These are phyloP conservation scores for Neopestalotiopsis sp. DNA, from an alignment of 2,329 filamentous ascomycete genomes.

Conservation along the genomic window DNA sequence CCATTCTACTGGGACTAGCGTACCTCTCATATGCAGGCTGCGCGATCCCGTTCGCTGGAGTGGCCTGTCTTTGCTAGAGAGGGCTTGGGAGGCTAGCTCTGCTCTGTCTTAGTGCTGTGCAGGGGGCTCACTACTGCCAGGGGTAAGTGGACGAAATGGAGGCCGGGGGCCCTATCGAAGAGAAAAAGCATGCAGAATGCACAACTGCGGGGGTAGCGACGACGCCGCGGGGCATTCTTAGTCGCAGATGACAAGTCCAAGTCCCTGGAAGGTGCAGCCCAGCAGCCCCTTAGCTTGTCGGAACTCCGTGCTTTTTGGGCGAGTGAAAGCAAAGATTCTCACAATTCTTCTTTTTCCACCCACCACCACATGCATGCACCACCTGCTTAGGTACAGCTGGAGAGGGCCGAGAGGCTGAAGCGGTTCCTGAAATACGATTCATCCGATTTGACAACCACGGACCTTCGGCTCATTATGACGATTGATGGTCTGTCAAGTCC, in stretches of 20 bases:
- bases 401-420: not conserved
- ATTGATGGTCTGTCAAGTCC: not conserved
- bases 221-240: not conserved
- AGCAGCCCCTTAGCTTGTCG: conserved; percentile 3
- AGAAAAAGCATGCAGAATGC: conserved; percentile 13
- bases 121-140: conserved; percentile 12
- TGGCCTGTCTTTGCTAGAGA: not conserved
- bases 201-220: not conserved
- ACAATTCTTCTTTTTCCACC: not conserved
- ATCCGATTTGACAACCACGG: not conserved
- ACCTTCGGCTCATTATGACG: not conserved
- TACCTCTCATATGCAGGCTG: not conserved
- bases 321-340: not conserved
- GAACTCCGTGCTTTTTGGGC: not conserved
- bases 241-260: not conserved
- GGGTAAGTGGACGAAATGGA: not conserved
- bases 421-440: not conserved
- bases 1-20: conserved; percentile 10
- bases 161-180: conserved; percentile 6
- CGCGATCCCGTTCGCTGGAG: conserved; percentile 15
- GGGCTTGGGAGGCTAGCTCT: not conserved
- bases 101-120: not conserved
- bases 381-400: not conserved
- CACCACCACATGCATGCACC: not conserved
- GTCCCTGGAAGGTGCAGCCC: conserved; percentile 1